Evolutionary conservation across 2,329 filamentous ascomycete species (phyloP), one percentile per base, ranked within the genome.

Genomic region (Aspergillus sp.): DNA sequence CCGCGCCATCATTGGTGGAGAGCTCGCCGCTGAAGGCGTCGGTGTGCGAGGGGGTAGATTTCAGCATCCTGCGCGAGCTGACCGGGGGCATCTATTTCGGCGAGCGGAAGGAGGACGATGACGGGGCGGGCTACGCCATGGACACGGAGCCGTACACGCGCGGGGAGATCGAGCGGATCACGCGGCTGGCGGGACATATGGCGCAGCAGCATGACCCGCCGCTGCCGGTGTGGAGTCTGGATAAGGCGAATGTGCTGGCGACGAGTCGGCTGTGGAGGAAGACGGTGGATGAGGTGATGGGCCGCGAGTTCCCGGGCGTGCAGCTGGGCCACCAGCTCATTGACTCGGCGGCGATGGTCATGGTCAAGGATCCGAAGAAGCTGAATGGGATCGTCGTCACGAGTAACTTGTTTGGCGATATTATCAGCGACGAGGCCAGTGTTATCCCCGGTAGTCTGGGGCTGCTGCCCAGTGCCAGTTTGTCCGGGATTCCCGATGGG

Each of bases 1-100:
- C 86, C 31, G 88, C 86, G 1, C 83, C 89, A 33, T 74, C 78
- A 16, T 80, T 95, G 30, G 79, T 94, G 52, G 79, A 88, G 30
- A 74, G 72, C 54, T 95, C 86, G 8, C 89, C 89, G 0, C 77
- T 96, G 42, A 93, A 93, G 66, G 78, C 82, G 34, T 74, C 82
- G 3, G 74, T 95, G 41, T 93, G 84, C 72, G 74, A 78, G 42
- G 88, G 84, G 51, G 86, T 84, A 49, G 82, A 96, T 71, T 85
- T 96, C 66, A 84, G 83, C 65, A 82, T 96, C 54, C 80, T 96
- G 41, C 84, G 89, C 30, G 89, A 96, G 65, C 64, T 95, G 32
- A 95, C 88, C 0, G 83, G 85, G 13, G 88, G 89, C 29, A 88
- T 95, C 61, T 95, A 96, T 72, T 96, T 96, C 61, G 88, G 89